A percentile compares a stretch with the other conserved stretches of the same genome.
Conservation (phyloP, 306 rosid species). For the Corylus avellana region DNA sequence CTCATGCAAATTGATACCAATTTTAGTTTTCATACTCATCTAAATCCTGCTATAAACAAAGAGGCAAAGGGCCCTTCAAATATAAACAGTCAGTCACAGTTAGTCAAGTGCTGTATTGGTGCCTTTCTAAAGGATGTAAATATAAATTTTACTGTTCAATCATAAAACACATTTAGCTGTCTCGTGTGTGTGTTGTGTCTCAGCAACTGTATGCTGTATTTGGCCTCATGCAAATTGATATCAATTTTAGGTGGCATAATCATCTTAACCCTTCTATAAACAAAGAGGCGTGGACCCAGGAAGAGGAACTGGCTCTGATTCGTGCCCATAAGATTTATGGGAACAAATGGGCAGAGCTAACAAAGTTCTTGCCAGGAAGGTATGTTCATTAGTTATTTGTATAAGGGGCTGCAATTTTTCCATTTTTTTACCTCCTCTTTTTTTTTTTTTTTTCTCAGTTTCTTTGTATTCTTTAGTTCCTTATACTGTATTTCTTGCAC, state of each 20-base stretch:
- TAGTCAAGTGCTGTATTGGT: slow-evolving; percentile 1
- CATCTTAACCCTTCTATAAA: slow-evolving; percentile 97
- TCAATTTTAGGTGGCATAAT: slow-evolving; percentile 87
- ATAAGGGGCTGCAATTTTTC: slow-evolving; percentile 8
- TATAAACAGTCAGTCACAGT: too few species aligned
- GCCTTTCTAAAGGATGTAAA: background rate
- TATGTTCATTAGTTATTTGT: slow-evolving; percentile 24
- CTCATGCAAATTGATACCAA: slow-evolving; percentile 22
- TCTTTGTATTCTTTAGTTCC: background rate
- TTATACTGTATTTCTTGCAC: background rate
- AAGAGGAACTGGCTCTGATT: slow-evolving; percentile 89
- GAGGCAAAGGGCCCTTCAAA: too few species aligned
- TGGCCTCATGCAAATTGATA: slow-evolving; percentile 20
- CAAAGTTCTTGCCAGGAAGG: slow-evolving; percentile 97
- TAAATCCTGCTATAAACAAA: too few species aligned
- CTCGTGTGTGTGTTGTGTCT: slow-evolving; percentile 13
- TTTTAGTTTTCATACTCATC: background rate
- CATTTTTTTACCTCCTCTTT: background rate
- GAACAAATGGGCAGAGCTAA: slow-evolving; percentile 96
- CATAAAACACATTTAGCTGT: background rate
- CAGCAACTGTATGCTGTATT: slow-evolving; percentile 8
- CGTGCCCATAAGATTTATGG: slow-evolving; percentile 93
- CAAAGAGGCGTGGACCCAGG: slow-evolving; percentile 98
- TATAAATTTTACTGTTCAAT: background rate
- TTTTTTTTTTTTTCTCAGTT: background rate